Percentiles rank a stretch among this genome's conserved stretches.
Conservation (phyloP, 306 rosid genomes). For the Adenanthera pavonina region DNA sequence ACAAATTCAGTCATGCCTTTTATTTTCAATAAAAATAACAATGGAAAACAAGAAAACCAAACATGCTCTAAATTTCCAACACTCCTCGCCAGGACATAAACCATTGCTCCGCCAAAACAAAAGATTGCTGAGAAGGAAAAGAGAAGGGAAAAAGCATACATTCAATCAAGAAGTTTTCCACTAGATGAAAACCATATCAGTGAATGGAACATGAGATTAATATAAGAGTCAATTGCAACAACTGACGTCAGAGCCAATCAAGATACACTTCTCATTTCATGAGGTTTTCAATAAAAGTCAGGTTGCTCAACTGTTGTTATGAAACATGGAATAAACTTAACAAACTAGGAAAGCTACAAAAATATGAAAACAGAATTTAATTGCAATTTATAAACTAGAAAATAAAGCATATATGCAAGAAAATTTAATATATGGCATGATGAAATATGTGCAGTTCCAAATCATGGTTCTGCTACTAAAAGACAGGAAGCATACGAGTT, state of each 20-base stretch:
- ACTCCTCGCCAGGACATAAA: neutral
- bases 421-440: neutral
- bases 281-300: neutral
- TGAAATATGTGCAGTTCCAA: neutral
- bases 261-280: neutral
- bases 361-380: neutral
- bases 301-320: neutral
- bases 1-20: too few species aligned
- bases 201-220: neutral
- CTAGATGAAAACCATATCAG: neutral
- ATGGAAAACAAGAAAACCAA: too few species aligned
- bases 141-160: too few species aligned
- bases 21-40: too few species aligned
- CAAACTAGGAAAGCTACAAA: neutral
- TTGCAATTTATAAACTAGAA: neutral
- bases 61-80: too few species aligned
- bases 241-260: neutral
- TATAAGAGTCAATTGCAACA: neutral
- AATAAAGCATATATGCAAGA: neutral
- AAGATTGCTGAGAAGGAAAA: too few species aligned
- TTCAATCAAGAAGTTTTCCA: neutral
- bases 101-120: neutral
- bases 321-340: neutral
- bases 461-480: neutral
- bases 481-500: neutral